Base-by-base conservation (phyloP, 1,139 yeast species). In the Geotrichum bryndzae region DNA sequence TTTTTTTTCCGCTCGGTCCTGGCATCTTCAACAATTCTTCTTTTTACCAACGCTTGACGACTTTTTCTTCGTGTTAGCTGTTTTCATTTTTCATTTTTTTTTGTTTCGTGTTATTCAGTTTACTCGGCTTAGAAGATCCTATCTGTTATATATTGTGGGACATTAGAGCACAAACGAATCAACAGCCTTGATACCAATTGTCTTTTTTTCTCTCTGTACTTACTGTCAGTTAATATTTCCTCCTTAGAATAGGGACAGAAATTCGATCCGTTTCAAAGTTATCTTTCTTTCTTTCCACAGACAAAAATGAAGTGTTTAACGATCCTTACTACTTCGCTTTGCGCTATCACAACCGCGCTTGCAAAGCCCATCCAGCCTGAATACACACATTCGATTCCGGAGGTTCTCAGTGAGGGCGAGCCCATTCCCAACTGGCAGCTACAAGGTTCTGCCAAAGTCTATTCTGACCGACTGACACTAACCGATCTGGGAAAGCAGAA, bases 401-500 rank as follows among this genome's bases (percentile, higher is more conserved):
- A 61, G 41, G 58, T 56, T 22, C 54, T 54, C 18, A 25, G 6
- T 13, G 61, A 56, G 33, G 65, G 63, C 27, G 56, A 51, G 27
- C 53, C 58, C 27, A 57, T 63, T 35, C 57, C 45, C 27, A 56
- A 58, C 29, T 63, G 65, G 65, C 54, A 29, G 13, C 54, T 56
- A 3, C 46, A 54, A n/a, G 65, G 62, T 15, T 35, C 57, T 13
- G 38, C 59, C 15, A 50, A 56, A 15, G 63, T 60, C 13, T 45
- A 38, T 31, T 46, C 65, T 4, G 68, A 67, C 31, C 63, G 65
- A 25, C 58, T 68, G 25, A 58, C 64, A n/a, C 63, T 73, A 25
- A 70, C 76, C 1, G 60, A 70, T 8, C 65, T 67, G 25, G 70
- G 69, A 13, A 60, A 61, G 46, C 66, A 66, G 25, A 65, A 68